Evolutionary conservation across 805 yeast species (phyloP), one percentile per base, ranked within the genome.

Genomic region (Wickerhamiella sergipiensis): DNA sequence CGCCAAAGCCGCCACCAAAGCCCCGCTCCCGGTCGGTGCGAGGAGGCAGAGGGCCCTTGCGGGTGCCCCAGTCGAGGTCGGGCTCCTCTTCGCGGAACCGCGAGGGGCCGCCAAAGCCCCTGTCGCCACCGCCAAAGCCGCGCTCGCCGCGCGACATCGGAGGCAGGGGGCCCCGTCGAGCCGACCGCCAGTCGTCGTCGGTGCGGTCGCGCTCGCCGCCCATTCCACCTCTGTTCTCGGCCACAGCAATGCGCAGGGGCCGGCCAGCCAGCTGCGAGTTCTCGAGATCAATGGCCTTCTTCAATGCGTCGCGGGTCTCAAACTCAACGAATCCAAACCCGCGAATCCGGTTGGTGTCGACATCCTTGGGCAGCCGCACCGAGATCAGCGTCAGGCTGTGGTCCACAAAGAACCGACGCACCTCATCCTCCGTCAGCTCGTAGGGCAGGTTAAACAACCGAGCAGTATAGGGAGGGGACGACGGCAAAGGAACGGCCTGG

Each of bases 311-410:
- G 62, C 81, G 83, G 54, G 85, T 77, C 64, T 79, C 87, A 61
- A 79, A 92, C 66, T 89, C 95, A 53, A 90, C 84, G 65, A 86
- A 89, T 23, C 94, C 97, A 63, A 80, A 85, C 43, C 95, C 95
- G 61, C 83, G 81, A 75, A 85, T 74, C 62, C 81, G 78, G 38
- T 85, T 81, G 52, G 80, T 77, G 55, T 70, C 75, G 60, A 65
- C 61, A 67, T 85, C 95, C 62, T 71, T 76, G 58, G 95, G 95
- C 57, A 86, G 77, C 55, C 80, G 78, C 55, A 88, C 73, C 50
- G 79, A 81, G 45, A 72, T 69, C 51, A 85, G 77, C 50, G 65
- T 71, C 39, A 66, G 66, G 21, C 73, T 70, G 58, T 76, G 80
- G 61, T 56, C 55, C 15, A 48, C 57, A 52, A 70, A 67, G 52